Evolutionary conservation across 257 asterid species (phyloP).

Genomic region (Solanum dulcamara): DNA sequence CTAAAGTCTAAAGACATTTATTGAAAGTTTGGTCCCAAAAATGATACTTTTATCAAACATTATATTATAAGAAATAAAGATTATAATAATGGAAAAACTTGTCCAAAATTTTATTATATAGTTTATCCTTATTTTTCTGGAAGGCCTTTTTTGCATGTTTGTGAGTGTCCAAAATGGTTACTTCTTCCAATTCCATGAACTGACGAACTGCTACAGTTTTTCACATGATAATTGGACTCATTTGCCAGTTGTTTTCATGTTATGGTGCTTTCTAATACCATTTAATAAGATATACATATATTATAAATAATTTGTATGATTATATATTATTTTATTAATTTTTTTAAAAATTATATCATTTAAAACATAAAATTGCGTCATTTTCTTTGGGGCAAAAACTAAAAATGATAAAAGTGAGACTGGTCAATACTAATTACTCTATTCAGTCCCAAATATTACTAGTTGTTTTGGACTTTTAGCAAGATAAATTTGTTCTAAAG

Average conservation of each 20-base stretch:
- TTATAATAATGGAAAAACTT: neutral
- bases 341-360: neutral
- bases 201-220: neutral
- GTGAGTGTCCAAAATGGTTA: neutral
- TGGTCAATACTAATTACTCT: neutral
- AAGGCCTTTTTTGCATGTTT: neutral
- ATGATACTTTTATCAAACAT: neutral
- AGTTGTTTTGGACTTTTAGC: neutral
- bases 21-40: neutral
- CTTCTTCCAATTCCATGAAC: neutral
- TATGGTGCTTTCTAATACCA: too few species aligned
- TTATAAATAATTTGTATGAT: neutral
- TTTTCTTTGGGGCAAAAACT: neutral
- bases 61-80: neutral
- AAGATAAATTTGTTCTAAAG: neutral
- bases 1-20: neutral
- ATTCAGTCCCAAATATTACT: neutral
- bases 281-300: fast-evolving
- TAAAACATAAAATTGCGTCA: neutral
- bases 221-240: neutral
- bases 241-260: neutral
- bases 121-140: neutral
- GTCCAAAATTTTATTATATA: neutral
- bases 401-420: neutral
- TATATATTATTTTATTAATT: neutral